phyloP scores from a whole-genome alignment of 1,284 basidiomycete species.

The Apiotrichum laibachii region DNA sequence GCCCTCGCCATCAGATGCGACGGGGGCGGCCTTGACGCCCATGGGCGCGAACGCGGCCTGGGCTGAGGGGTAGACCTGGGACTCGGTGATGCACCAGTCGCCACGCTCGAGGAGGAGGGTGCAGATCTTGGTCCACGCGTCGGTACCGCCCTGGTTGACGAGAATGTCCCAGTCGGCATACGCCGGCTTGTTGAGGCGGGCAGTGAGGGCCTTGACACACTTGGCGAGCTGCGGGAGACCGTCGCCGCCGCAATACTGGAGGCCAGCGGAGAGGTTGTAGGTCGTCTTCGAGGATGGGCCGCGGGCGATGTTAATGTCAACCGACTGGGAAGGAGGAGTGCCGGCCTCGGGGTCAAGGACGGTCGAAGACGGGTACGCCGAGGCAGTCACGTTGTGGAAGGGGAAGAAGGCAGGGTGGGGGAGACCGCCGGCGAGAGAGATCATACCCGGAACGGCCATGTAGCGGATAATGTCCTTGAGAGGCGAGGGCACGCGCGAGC shows the following conservation, averaged over 20 bases:
- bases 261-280: slow-evolving; percentile 56
- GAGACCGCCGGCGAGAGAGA: slow-evolving; percentile 38
- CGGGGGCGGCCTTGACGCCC: slow-evolving; percentile 28
- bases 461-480: slow-evolving; percentile 56
- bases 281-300: slow-evolving; percentile 43
- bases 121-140: slow-evolving; percentile 55
- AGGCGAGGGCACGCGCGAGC: slow-evolving; percentile 58
- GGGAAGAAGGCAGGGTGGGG: slow-evolving; percentile 48
- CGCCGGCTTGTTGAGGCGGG: slow-evolving; percentile 62
- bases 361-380: slow-evolving; percentile 27
- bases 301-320: slow-evolving; percentile 58
- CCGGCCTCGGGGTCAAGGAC: slow-evolving; percentile 55
- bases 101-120: slow-evolving; percentile 66
- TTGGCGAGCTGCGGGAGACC: slow-evolving; percentile 27
- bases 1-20: slow-evolving; percentile 68
- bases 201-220: slow-evolving; percentile 56
- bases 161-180: slow-evolving; percentile 62
- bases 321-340: slow-evolving; percentile 43
- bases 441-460: slow-evolving; percentile 28
- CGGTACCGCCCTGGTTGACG: slow-evolving; percentile 69
- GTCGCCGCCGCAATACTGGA: slow-evolving; percentile 62
- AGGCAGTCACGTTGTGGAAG: slow-evolving; percentile 35
- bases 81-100: slow-evolving; percentile 63
- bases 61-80: slow-evolving; percentile 49
- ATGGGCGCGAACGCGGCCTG: slow-evolving; percentile 33